These are phyloP conservation scores for Ciborinia camelliae DNA, from an alignment of 2,329 filamentous ascomycete genomes.

Conservation along the genomic window DNA sequence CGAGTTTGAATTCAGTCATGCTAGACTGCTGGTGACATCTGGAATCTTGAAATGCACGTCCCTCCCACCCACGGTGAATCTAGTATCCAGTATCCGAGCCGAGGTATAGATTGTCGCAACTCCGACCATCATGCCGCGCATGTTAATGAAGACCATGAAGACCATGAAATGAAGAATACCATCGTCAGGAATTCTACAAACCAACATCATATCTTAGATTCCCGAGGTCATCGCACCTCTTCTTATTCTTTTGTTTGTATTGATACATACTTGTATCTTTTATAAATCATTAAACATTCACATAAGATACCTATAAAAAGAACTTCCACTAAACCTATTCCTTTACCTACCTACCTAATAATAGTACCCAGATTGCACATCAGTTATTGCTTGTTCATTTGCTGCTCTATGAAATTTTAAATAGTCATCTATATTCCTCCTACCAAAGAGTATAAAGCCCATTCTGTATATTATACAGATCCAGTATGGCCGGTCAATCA, in stretches of 20 bases:
- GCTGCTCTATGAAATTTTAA: conserved; percentile 3
- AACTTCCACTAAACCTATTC: not conserved
- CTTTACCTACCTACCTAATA: too few relatives aligned
- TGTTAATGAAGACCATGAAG: too few relatives aligned
- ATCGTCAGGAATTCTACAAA: conserved; percentile 9
- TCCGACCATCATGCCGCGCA: conserved; percentile 1
- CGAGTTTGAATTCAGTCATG: too few relatives aligned
- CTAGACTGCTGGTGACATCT: too few relatives aligned
- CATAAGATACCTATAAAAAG: not conserved
- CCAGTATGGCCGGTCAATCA: conserved; percentile 35
- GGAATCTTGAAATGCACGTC: not conserved
- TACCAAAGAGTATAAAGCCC: not conserved
- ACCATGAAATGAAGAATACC: not conserved
- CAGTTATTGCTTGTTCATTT: conserved; percentile 5
- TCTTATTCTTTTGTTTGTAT: not conserved
- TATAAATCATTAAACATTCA: not conserved
- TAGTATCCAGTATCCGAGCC: conserved; percentile 18
- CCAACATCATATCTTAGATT: not conserved
- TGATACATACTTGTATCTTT: not conserved
- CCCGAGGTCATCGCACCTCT: not conserved
- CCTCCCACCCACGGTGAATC: too few relatives aligned
- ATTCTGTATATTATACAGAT: not conserved
- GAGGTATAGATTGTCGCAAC: conserved; percentile 12
- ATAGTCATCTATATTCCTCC: not conserved
- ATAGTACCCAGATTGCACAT: conserved; percentile 3